Conservation (phyloP, 2,329 filamentous ascomycete species). For the Scytalidium lignicola region DNA sequence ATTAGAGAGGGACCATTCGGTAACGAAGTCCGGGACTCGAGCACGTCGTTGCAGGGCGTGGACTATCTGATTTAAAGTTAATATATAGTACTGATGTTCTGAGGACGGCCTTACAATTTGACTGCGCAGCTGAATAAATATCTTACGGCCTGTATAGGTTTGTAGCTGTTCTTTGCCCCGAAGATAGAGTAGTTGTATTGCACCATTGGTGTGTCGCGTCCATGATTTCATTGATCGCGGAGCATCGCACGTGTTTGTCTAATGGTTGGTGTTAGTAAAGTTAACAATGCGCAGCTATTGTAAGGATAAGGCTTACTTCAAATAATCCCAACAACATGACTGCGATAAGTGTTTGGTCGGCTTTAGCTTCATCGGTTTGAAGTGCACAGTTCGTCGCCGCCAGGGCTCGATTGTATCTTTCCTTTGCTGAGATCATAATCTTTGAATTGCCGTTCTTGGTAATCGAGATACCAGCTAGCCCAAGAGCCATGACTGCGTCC, state of each 20-base stretch:
- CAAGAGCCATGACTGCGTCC: slow-evolving; percentile 17
- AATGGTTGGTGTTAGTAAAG: slow-evolving; percentile 33
- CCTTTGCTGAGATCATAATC: not conserved
- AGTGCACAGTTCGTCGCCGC: not conserved
- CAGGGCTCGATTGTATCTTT: slow-evolving; percentile 2
- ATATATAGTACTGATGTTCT: slow-evolving; percentile 20
- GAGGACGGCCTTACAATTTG: slow-evolving; percentile 15
- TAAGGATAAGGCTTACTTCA: slow-evolving; percentile 35
- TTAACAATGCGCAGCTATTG: slow-evolving; percentile 38
- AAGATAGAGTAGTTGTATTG: slow-evolving; percentile 42
- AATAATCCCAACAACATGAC: slow-evolving; percentile 22
- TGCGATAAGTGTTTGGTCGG: slow-evolving; percentile 20
- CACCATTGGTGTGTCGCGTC: slow-evolving; percentile 49
- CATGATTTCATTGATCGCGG: slow-evolving; percentile 43
- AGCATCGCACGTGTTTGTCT: slow-evolving; percentile 20
- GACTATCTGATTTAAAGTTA: slow-evolving; percentile 38
- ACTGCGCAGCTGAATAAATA: slow-evolving; percentile 48
- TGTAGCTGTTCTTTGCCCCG: slow-evolving; percentile 42
- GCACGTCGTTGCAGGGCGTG: slow-evolving; percentile 45
- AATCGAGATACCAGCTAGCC: slow-evolving; percentile 12
- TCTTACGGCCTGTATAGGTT: slow-evolving; percentile 41
- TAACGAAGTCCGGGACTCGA: slow-evolving; percentile 43
- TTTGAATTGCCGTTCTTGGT: slow-evolving; percentile 1
- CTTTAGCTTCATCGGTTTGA: slow-evolving; percentile 13
- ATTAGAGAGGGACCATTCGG: slow-evolving; percentile 34